Evolutionary conservation across 129 eudicot species (phyloP).

Genomic region (Flaveria trinervia): DNA sequence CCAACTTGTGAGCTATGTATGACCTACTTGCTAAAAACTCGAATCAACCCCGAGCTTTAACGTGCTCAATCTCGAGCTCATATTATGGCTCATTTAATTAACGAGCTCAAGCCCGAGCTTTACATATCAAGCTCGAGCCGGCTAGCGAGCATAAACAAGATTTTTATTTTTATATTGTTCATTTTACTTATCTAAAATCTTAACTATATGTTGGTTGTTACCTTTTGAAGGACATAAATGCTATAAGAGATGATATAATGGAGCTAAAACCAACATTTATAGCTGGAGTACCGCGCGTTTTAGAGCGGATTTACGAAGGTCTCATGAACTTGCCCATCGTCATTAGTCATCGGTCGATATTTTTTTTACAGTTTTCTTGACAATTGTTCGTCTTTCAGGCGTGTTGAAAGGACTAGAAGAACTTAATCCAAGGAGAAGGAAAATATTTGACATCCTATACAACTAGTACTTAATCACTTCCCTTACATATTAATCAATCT

Average conservation of each 20-base stretch:
- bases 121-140: too few species aligned
- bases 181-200: too few species aligned
- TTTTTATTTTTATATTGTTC: too few species aligned
- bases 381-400: slow-evolving; percentile 46
- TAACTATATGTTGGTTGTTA: not conserved
- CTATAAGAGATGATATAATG: slow-evolving; percentile 70
- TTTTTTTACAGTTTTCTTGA: not conserved
- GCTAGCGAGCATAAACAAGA: too few species aligned
- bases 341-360: not conserved
- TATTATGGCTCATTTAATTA: too few species aligned
- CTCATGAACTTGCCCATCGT: not conserved
- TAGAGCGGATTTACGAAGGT: slow-evolving; percentile 88
- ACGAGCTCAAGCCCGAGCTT: too few species aligned
- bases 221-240: slow-evolving; percentile 69
- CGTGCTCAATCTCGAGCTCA: too few species aligned
- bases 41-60: too few species aligned
- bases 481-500: not conserved
- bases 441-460: slow-evolving; percentile 70
- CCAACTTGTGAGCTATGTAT: too few species aligned
- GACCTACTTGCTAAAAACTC: too few species aligned
- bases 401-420: slow-evolving; percentile 72
- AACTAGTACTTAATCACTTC: slow-evolving; percentile 50
- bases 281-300: slow-evolving; percentile 92
- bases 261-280: slow-evolving; percentile 93
- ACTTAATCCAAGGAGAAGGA: slow-evolving; percentile 85